Evolutionary conservation across 345 rosid species (phyloP).

Genomic region (Linum lewisii): DNA sequence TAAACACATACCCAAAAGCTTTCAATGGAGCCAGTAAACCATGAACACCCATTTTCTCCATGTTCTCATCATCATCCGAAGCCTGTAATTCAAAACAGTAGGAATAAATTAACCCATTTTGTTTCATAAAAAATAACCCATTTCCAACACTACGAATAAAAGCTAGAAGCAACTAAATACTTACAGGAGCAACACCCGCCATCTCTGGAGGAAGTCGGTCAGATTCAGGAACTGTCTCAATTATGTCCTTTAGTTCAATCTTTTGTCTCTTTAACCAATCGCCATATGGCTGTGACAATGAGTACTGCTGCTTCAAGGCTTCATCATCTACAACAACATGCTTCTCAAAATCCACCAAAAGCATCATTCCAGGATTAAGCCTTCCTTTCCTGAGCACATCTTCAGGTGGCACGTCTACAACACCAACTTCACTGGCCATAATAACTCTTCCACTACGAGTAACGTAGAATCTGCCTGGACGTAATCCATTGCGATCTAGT

Average conservation of each 20-base stretch:
- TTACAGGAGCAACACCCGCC: slow-evolving; percentile 60
- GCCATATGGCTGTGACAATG: slow-evolving; percentile 78
- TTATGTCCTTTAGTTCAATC: slow-evolving; percentile 64
- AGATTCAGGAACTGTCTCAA: slow-evolving; percentile 57
- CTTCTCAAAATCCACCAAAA: slow-evolving; percentile 93
- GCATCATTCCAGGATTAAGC: slow-evolving; percentile 99
- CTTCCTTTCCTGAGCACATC: slow-evolving; percentile 95
- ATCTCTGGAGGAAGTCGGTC: slow-evolving; percentile 49
- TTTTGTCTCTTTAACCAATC: slow-evolving; percentile 91
- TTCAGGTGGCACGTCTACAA: slow-evolving; percentile 83
- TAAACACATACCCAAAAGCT: slow-evolving; percentile 76
- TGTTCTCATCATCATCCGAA: slow-evolving; percentile 58
- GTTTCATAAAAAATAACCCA: background rate
- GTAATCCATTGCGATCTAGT: slow-evolving; percentile 94
- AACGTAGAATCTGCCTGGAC: slow-evolving; percentile 92
- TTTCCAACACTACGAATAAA: background rate
- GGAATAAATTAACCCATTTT: background rate
- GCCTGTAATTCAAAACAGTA: slow-evolving; percentile 32
- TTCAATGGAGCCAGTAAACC: slow-evolving; percentile 85
- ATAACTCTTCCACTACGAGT: slow-evolving; percentile 87
- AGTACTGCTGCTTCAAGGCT: slow-evolving; percentile 90
- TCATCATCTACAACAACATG: slow-evolving; percentile 91
- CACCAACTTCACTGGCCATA: slow-evolving; percentile 99
- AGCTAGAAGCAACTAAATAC: slow-evolving; percentile 10
- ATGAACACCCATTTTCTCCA: slow-evolving; percentile 84